Evolutionary conservation across 1,139 yeast species (phyloP), one percentile per base, ranked within the genome.

Genomic region (Debaryomyces coudertii): DNA sequence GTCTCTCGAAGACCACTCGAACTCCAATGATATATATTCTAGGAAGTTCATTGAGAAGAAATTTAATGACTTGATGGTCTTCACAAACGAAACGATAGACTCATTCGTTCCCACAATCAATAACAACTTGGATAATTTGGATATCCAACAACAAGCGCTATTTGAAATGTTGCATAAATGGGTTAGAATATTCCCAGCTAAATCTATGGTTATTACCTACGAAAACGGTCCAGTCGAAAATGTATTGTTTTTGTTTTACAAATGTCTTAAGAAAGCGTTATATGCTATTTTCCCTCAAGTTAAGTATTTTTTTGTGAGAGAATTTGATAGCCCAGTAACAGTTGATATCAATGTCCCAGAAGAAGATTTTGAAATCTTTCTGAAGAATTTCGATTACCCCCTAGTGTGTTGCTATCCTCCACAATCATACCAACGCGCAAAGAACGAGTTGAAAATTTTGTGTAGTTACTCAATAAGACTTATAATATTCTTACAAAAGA

Each of bases 251-350:
- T 54, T 73, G 7, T 72, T 68, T 50, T 70, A 59, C 58, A 67
- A 68, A 47, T 61, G 64, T 9, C 61, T 71, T 48, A 69, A 68
- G 46, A 72, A 71, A 49, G 58, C 68, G 0, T 53, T 73, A 14
- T 71, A 60, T 52, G 73, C 76, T 0, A 56, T 73, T 12, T 59
- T 66, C 24, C 79, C 79, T 1, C 79, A 74, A 47, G 66, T 71
- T 7, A 72, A 69, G 48, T 73, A 65, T 49, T 71, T 69, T 52
- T 73, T 69, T 44, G 52, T 73, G 7, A 54, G 77, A 30, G 78
- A 73, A 55, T 73, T 74, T 50, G 78, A 72, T 50, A 62, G 70
- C 47, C 77, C 79, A 1, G 61, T 73, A 44, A 71, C 72, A 70
- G 53, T 69, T 44, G 78, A 73, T 47, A 70, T 72, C 2, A 67